Base-by-base conservation (phyloP, 2,329 filamentous ascomycete species). In the Cryoendolithus antarcticus region DNA sequence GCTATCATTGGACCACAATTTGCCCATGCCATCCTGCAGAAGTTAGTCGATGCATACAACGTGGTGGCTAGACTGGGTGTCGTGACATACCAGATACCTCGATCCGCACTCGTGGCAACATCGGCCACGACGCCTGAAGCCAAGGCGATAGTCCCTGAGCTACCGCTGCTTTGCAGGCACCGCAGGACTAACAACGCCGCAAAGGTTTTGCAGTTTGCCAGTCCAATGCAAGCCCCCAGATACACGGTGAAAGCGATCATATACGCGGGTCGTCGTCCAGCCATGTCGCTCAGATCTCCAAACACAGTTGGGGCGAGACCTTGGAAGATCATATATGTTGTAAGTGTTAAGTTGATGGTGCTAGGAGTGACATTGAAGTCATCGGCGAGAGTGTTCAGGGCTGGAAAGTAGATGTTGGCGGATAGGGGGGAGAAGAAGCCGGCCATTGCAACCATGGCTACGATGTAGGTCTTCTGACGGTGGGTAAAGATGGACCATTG, bases 61-160 rank as follows among this genome's bases (percentile, higher is more conserved):
- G 24, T 27, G 24, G 24, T 27, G 24, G 7, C 7, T 27, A 27
- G 24, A 8, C 6, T 27, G 7, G 24, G 24, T 27, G 24, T 27
- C 24, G 24, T 27, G 24, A 27, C 24, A 27, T 27, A 27, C 24
- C 24, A 27, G 24, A 27, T 27, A 2, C 83, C 84, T 48, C 84
- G 66, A 56, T 89, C 80, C 0, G 73, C 69, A 34, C 72, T 76
- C 0, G 79, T 75, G 0, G 77, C 70, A 4, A 86, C 69, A 50
- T 91, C 84, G 1, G 80, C 77, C 9, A 88, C 72, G 2, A 86
- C 75, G 2, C 77, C 83, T 44, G 72, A 80, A 0, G 74, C 75
- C 1, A 91, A 64, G 0, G 82, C 78, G n/a, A 86, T 66, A 0
- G 80, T 81, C 0, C 77, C 77, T 48, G 75, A 79, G 53, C 74